Evolutionary conservation across 306 rosid species (phyloP).

Genomic region (Abrus precatorius): DNA sequence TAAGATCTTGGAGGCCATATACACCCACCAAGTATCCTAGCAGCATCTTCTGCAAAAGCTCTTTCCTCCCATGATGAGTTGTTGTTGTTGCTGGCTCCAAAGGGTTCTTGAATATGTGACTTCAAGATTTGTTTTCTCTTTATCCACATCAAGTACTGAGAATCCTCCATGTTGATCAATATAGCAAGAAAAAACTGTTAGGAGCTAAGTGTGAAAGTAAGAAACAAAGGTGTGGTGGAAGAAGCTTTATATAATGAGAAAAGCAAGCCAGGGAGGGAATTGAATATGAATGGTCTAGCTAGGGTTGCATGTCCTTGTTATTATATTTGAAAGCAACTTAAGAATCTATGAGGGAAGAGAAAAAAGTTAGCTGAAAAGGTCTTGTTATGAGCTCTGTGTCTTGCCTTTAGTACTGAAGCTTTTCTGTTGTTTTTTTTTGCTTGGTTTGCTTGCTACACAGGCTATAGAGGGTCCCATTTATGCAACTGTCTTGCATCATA

Average conservation of each 20-base stretch:
- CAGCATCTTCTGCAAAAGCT: constrained; percentile 84
- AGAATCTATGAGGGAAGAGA: constrained; percentile 54
- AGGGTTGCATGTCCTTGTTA: constrained; percentile 36
- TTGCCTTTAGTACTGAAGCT: constrained; percentile 60
- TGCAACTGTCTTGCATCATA: constrained; percentile 58
- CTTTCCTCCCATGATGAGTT: constrained; percentile 76
- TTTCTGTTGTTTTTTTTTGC: constrained; percentile 53
- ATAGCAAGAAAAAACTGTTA: not conserved
- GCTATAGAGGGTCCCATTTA: constrained; percentile 49
- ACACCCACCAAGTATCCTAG: constrained; percentile 69
- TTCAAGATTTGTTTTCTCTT: constrained; percentile 58
- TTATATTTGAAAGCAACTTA: constrained; percentile 54
- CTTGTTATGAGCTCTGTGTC: constrained; percentile 41
- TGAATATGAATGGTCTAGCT: constrained; percentile 35
- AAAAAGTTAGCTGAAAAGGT: constrained; percentile 52
- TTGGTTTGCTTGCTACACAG: constrained; percentile 36
- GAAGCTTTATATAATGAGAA: constrained; percentile 45
- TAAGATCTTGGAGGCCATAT: constrained; percentile 93
- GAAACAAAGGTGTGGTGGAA: constrained; percentile 23
- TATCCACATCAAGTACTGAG: constrained; percentile 57
- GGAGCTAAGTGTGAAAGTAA: not conserved
- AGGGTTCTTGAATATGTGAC: constrained; percentile 50
- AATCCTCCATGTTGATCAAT: constrained; percentile 49
- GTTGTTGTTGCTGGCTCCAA: constrained; percentile 34
- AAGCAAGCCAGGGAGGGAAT: constrained; percentile 31